Percentiles rank a stretch among this genome's conserved stretches.
These are phyloP conservation scores for Allantophomopsis lycopodina DNA, from an alignment of 2,329 filamentous ascomycete genomes.

Conservation along the genomic window DNA sequence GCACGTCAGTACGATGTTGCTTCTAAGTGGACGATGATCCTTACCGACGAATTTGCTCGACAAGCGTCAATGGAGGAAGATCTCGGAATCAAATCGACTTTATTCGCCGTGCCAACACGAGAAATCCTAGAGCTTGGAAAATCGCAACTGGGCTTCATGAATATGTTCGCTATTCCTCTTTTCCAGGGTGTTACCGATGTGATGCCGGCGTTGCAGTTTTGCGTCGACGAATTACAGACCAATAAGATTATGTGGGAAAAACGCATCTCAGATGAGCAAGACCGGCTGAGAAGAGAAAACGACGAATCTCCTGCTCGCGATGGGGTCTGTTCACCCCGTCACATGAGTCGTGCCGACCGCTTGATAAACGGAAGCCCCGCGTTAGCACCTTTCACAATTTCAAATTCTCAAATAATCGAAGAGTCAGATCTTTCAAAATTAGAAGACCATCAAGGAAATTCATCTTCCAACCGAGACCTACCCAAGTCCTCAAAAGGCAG, in stretches of 20 bases:
- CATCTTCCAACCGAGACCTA: background rate
- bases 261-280: slow-evolving; percentile 49
- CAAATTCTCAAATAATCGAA: background rate
- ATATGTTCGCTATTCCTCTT: slow-evolving; percentile 81
- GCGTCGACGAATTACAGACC: slow-evolving; percentile 63
- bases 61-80: slow-evolving; percentile 87
- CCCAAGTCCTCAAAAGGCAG: slow-evolving; percentile 5
- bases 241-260: slow-evolving; percentile 67
- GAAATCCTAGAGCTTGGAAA: slow-evolving; percentile 73
- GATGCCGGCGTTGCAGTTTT: slow-evolving; percentile 73
- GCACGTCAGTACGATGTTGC: slow-evolving; percentile 75
- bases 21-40: slow-evolving; percentile 76
- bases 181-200: slow-evolving; percentile 82
- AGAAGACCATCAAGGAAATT: background rate
- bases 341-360: slow-evolving; percentile 15
- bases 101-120: slow-evolving; percentile 74
- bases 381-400: background rate
- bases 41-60: slow-evolving; percentile 91
- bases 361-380: slow-evolving; percentile 8
- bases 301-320: slow-evolving; percentile 19
- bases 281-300: slow-evolving; percentile 20
- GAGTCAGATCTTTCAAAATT: background rate
- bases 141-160: slow-evolving; percentile 93
- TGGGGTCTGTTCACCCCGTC: slow-evolving; percentile 16
- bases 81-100: slow-evolving; percentile 72